Evolutionary conservation across 2,329 filamentous ascomycete genomes (phyloP).

Genomic region (Fusarium sulawesiense): DNA sequence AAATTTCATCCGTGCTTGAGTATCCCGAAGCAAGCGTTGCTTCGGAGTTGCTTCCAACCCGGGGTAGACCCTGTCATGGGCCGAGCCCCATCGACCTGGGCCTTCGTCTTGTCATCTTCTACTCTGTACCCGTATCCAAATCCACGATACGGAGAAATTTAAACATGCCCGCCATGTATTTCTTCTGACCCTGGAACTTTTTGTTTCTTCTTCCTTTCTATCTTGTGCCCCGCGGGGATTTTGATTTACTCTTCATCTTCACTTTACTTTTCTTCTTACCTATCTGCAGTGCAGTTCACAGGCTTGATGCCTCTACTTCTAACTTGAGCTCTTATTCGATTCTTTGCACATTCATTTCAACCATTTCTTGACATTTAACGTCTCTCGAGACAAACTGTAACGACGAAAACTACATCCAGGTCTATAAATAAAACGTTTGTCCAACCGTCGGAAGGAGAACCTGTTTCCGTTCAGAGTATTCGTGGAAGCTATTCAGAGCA

Average conservation of each 20-base stretch:
- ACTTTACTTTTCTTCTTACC: background rate
- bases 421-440: constrained; percentile 1
- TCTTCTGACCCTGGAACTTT: constrained; percentile 22
- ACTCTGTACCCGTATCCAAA: constrained; percentile 10
- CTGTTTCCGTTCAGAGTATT: constrained; percentile 1
- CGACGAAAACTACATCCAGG: background rate
- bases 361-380: background rate
- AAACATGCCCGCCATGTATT: background rate
- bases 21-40: constrained; percentile 35
- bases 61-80: constrained; percentile 32
- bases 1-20: constrained; percentile 28
- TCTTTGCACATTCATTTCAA: constrained; percentile 32
- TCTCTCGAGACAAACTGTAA: constrained; percentile 1
- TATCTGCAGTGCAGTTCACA: constrained; percentile 31
- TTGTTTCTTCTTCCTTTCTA: constrained; percentile 18
- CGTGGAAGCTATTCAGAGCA: constrained; percentile 16
- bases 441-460: constrained; percentile 5
- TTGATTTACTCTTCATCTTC: constrained; percentile 13
- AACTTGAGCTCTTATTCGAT: constrained; percentile 23
- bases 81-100: constrained; percentile 19
- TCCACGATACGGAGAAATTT: constrained; percentile 18
- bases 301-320: constrained; percentile 41
- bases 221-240: constrained; percentile 16
- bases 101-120: background rate
- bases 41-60: constrained; percentile 40